Conservation (phyloP, 192 early-diverging fungal genomes). For the Mortierella alpina region DNA sequence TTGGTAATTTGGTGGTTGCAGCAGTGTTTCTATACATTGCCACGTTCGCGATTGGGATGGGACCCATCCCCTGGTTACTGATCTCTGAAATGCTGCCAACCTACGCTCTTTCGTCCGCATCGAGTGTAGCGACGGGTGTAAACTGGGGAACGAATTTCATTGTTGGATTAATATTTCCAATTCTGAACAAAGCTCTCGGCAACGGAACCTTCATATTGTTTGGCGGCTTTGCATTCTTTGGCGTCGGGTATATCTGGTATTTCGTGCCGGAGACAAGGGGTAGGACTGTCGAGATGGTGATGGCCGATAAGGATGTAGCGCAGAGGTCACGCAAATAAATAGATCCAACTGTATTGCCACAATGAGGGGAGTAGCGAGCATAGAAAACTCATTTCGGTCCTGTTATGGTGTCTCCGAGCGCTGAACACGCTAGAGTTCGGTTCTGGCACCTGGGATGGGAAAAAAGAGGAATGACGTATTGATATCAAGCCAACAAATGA, state of each 20-base stretch:
- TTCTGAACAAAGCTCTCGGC: conserved; percentile 40
- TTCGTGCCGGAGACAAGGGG: conserved; percentile 89
- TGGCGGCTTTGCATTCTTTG: conserved; percentile 69
- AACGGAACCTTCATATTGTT: conserved; percentile 72
- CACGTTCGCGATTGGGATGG: conserved; percentile 81
- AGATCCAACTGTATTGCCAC: too few species aligned
- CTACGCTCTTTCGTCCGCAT: conserved; percentile 76
- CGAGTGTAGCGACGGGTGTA: conserved; percentile 74
- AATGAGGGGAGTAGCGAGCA: too few species aligned
- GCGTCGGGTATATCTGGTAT: conserved; percentile 69
- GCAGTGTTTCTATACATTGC: conserved; percentile 81
- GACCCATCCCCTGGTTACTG: conserved; percentile 85
- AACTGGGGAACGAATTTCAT: conserved; percentile 73
- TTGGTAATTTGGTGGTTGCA: conserved; percentile 65
- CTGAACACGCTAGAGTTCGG: too few species aligned
- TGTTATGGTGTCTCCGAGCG: too few species aligned
- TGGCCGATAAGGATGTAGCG: conserved; percentile 24
- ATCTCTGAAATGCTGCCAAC: conserved; percentile 81
- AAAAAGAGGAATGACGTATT: too few species aligned
- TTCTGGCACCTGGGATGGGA: too few species aligned
- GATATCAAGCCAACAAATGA: too few species aligned
- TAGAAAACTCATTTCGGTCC: too few species aligned
- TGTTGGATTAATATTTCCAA: conserved; percentile 57
- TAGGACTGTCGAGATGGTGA: conserved; percentile 66
- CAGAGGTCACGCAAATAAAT: background rate